Conservation (phyloP, 257 asterid genomes). For the Plantago ovata region DNA sequence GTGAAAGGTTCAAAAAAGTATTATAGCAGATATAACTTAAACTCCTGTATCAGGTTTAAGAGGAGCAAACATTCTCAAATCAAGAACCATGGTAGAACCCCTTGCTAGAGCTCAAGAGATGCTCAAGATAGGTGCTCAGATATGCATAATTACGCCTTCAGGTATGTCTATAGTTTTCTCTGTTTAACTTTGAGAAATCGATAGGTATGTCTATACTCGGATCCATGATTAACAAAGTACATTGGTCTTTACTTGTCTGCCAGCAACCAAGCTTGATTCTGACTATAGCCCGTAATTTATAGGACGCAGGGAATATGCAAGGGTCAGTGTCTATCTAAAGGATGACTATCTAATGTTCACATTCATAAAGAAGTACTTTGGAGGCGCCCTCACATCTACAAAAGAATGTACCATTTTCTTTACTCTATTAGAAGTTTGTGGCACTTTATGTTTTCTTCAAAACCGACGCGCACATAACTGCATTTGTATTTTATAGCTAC, state of each 20-base stretch:
- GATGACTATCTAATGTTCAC: constrained; percentile 35
- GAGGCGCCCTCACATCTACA: constrained; percentile 47
- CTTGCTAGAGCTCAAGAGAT: constrained; percentile 33
- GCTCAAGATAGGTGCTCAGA: constrained; percentile 41
- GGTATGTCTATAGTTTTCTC: constrained; percentile 24
- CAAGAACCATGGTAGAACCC: constrained; percentile 43
- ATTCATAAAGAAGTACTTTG: constrained; percentile 47
- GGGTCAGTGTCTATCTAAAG: constrained; percentile 40
- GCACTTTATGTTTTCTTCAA: background rate
- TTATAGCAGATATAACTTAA: background rate
- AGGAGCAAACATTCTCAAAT: constrained; percentile 54
- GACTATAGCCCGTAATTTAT: constrained; percentile 14
- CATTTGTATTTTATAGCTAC: too few species aligned
- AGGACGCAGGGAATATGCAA: constrained; percentile 48
- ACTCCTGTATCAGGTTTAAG: constrained; percentile 39
- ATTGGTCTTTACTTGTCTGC: background rate
- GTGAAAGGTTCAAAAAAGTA: background rate
- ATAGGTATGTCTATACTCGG: too few species aligned
- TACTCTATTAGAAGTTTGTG: background rate
- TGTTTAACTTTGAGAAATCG: background rate
- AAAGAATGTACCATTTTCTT: constrained; percentile 41
- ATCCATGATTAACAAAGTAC: background rate
- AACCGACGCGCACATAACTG: background rate
- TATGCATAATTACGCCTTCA: constrained; percentile 54
- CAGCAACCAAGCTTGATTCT: background rate